These are phyloP conservation scores for Cantharellus anzutake DNA, from an alignment of 768 basidiomycete genomes.

Conservation along the genomic window DNA sequence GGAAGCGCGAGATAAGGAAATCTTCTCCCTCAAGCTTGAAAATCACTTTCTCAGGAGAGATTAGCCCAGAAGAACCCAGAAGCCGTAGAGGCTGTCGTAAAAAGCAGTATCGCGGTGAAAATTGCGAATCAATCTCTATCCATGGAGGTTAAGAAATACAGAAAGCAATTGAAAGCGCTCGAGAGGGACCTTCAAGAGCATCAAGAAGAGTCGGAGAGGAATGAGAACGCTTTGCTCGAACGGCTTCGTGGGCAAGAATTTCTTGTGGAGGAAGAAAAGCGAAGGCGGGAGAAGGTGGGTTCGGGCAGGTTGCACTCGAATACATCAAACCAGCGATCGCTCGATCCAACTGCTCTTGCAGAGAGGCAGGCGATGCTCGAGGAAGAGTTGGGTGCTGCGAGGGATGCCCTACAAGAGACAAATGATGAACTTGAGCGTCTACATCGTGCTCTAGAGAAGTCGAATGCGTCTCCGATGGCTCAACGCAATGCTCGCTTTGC, in stretches of 20 bases:
- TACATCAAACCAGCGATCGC: neutral
- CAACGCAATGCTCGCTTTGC: constrained; percentile 34
- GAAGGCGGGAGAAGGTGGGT: neutral
- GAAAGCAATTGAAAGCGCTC: constrained; percentile 70
- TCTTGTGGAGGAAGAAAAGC: neutral
- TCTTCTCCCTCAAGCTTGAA: constrained; percentile 89
- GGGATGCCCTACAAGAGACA: neutral
- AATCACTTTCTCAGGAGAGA: constrained; percentile 92
- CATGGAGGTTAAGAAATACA: constrained; percentile 85
- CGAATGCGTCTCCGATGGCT: constrained; percentile 35
- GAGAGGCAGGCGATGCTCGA: neutral
- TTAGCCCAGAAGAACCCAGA: constrained; percentile 66
- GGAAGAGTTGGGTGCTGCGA: neutral
- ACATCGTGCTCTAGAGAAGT: neutral
- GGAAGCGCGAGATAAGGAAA: constrained; percentile 90
- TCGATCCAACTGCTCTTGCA: neutral
- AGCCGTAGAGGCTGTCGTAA: constrained; percentile 76
- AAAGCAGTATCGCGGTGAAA: constrained; percentile 86
- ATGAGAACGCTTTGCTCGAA: constrained; percentile 30
- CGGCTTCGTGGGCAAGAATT: neutral
- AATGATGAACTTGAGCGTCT: neutral
- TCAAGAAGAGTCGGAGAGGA: constrained; percentile 20
- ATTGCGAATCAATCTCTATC: constrained; percentile 29
- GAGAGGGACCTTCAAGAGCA: constrained; percentile 50
- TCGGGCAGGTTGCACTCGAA: neutral